phyloP scores from a whole-genome alignment of 108 stramenopile genomes.

The Epithemia pelagica region DNA sequence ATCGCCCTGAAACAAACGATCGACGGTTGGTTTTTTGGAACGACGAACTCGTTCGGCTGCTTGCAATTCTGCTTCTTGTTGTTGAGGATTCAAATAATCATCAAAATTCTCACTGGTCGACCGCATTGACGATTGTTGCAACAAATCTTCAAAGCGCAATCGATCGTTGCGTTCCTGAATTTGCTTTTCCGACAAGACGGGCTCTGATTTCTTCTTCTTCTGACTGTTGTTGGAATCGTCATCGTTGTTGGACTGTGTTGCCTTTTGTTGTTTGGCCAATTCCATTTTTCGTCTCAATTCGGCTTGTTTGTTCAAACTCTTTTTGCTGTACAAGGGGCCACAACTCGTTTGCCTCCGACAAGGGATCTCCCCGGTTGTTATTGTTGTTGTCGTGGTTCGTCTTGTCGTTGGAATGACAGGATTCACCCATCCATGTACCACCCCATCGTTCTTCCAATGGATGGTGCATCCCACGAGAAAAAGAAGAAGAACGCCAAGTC shows the following conservation, averaged over 20 bases:
- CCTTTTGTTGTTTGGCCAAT: constrained; percentile 28
- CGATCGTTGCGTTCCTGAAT: constrained; percentile 74
- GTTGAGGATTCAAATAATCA: constrained; percentile 54
- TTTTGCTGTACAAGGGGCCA: constrained; percentile 17
- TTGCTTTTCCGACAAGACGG: constrained; percentile 39
- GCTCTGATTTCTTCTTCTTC: constrained; percentile 3
- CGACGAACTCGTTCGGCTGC: constrained; percentile 37
- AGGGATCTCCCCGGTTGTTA: neutral
- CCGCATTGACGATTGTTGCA: constrained; percentile 28
- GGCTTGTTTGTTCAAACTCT: constrained; percentile 42
- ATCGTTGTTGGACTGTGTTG: constrained; percentile 5
- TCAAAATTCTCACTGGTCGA: constrained; percentile 25
- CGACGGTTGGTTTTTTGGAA: constrained; percentile 7
- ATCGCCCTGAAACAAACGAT: constrained; percentile 74
- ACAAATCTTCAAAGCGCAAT: constrained; percentile 59
- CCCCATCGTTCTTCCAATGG: no score
- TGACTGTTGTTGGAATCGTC: neutral
- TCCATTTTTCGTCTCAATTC: constrained; percentile 30
- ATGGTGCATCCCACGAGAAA: no score
- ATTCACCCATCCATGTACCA: neutral
- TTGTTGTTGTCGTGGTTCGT: neutral
- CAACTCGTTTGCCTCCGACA: no score
- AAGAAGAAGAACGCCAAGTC: no score
- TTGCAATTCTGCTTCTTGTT: constrained; percentile 72
- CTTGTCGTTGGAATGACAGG: neutral